Percentiles rank a stretch among this genome's conserved stretches.
Evolutionary conservation across 805 yeast species (phyloP).

Genomic region (Torulaspora delbrueckii): DNA sequence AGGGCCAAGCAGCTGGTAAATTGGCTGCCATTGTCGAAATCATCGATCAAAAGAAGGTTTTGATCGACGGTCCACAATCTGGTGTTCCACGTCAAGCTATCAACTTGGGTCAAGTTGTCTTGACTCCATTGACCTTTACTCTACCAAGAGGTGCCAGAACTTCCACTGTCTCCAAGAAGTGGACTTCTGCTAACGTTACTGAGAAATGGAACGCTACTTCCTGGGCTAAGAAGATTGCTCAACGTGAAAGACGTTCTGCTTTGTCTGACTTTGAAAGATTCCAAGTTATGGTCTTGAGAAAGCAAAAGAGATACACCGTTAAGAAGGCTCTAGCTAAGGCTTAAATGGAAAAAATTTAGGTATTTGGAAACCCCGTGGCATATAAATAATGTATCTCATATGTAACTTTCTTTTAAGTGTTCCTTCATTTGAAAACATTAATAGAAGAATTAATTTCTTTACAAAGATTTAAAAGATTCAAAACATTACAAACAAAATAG

Average conservation of each 20-base stretch:
- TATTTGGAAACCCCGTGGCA: constrained; percentile 6
- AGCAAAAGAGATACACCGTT: constrained; percentile 93
- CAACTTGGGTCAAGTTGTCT: constrained; percentile 78
- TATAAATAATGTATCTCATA: constrained; percentile 13
- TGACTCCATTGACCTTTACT: constrained; percentile 86
- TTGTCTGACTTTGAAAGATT: constrained; percentile 98
- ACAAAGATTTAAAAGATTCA: background rate
- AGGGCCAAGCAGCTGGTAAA: constrained; percentile 67
- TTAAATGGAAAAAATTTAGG: constrained; percentile 38
- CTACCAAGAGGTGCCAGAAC: constrained; percentile 95
- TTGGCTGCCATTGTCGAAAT: constrained; percentile 97
- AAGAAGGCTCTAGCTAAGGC: constrained; percentile 97
- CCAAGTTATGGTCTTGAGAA: constrained; percentile 96
- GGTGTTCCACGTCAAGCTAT: constrained; percentile 90
- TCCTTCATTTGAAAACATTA: constrained; percentile 5
- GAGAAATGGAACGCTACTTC: constrained; percentile 89
- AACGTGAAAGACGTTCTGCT: constrained; percentile 87
- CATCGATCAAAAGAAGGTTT: constrained; percentile 97
- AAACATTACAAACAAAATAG: background rate
- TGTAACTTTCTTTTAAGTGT: constrained; percentile 15
- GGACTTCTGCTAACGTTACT: constrained; percentile 84
- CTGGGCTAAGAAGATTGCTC: constrained; percentile 98
- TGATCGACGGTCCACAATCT: constrained; percentile 92
- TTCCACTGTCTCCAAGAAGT: constrained; percentile 80
- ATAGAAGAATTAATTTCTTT: background rate